phyloP scores from a whole-genome alignment of 306 rosid species.

The Cicer chorassanicum region DNA sequence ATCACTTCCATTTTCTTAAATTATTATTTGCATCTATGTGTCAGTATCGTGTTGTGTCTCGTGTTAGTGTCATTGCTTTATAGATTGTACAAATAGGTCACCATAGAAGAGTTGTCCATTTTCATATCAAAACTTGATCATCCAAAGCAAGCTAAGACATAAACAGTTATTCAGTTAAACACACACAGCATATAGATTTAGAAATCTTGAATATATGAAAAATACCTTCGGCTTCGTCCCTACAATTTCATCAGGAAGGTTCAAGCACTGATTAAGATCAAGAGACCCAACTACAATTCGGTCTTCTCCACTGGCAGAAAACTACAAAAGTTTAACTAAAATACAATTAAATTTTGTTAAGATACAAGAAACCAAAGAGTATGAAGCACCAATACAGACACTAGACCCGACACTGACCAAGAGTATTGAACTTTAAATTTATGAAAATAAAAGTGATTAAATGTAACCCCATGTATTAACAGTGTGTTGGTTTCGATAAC shows the following conservation, averaged over 20 bases:
- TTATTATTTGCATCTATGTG: too few species aligned
- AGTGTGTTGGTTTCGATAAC: too few species aligned
- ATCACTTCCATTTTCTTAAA: too few species aligned
- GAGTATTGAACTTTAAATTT: too few species aligned
- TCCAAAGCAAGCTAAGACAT: neutral
- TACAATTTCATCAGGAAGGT: conserved; percentile 87
- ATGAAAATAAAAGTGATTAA: too few species aligned
- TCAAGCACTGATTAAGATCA: conserved; percentile 82
- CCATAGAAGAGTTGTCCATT: conserved; percentile 13
- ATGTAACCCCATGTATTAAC: too few species aligned
- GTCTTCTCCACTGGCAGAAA: conserved; percentile 71
- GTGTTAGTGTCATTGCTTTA: too few species aligned
- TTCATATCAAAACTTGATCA: neutral
- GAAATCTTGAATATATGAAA: conserved; percentile 33
- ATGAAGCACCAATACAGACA: too few species aligned
- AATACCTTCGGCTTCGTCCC: conserved; percentile 85
- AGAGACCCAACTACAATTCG: conserved; percentile 77
- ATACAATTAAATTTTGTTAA: conserved; percentile 13
- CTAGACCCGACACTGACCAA: too few species aligned
- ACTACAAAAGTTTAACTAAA: conserved; percentile 61
- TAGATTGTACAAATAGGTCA: conserved; percentile 3
- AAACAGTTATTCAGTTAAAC: neutral
- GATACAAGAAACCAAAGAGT: conserved; percentile 38
- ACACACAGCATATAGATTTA: neutral
- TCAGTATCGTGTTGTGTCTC: too few species aligned